phyloP scores from a whole-genome alignment of 352 stramenopile species.

The Globisporangium takayamanum region DNA sequence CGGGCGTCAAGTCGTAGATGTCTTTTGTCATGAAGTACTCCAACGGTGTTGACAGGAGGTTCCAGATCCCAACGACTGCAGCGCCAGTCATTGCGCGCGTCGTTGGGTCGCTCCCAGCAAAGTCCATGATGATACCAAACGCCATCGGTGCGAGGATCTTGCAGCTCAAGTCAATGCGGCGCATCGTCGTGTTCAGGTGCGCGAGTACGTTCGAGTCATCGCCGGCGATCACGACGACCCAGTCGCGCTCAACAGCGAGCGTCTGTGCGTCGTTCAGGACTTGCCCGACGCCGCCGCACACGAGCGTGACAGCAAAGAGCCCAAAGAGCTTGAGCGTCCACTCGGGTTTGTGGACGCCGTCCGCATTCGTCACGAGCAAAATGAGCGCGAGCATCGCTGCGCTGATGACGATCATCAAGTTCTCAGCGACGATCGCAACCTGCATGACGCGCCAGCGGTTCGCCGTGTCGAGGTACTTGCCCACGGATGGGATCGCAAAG shows the following conservation, averaged over 20 bases:
- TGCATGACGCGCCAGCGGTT: constrained; percentile 70
- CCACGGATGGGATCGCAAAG: constrained; percentile 59
- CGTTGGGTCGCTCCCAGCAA: constrained; percentile 49
- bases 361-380: constrained; percentile 53
- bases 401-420: constrained; percentile 69
- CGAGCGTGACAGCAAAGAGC: constrained; percentile 43
- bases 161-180: constrained; percentile 75
- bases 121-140: constrained; percentile 80
- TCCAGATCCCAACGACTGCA: constrained; percentile 66
- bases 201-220: constrained; percentile 41
- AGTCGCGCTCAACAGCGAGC: constrained; percentile 78
- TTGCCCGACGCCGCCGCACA: constrained; percentile 66
- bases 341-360: constrained; percentile 41
- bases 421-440: constrained; percentile 67
- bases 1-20: constrained; percentile 50
- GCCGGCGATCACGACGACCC: constrained; percentile 76
- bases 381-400: constrained; percentile 54
- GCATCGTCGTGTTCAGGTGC: constrained; percentile 71
- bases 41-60: constrained; percentile 66
- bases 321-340: constrained; percentile 43
- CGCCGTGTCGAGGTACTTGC: constrained; percentile 49
- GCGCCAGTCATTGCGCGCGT: constrained; percentile 59
- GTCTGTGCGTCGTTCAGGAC: constrained; percentile 75
- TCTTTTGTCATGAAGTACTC: constrained; percentile 72
- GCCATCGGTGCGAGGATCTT: constrained; percentile 68